These are phyloP conservation scores for Heritiera littoralis DNA, from an alignment of 345 rosid species.

Conservation along the genomic window DNA sequence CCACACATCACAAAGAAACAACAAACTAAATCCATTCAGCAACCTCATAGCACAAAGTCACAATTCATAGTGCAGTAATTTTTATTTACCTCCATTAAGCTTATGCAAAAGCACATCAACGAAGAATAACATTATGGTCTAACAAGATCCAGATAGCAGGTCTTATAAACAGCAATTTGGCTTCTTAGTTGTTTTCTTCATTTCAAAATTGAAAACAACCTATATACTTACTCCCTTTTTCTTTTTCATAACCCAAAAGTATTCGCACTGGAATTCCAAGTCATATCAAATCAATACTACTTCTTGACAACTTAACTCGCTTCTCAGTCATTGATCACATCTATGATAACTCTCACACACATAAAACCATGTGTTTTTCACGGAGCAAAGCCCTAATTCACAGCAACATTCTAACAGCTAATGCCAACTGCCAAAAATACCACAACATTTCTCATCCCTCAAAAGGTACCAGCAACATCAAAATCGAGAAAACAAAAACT, in stretches of 20 bases:
- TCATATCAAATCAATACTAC: background rate
- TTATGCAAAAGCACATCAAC: background rate
- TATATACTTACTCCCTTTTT: background rate
- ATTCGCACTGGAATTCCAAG: background rate
- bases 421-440: background rate
- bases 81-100: background rate
- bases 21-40: background rate
- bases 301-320: background rate
- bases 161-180: slow-evolving; percentile 5
- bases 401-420: background rate
- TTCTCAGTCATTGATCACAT: background rate
- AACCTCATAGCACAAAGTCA: background rate
- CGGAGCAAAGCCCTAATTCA: slow-evolving; percentile 1
- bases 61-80: background rate
- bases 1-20: background rate
- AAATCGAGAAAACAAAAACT: background rate
- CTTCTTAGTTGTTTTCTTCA: slow-evolving; percentile 1
- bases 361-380: background rate
- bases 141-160: background rate
- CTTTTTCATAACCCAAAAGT: background rate
- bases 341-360: background rate
- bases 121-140: background rate
- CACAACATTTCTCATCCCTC: background rate
- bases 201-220: background rate
- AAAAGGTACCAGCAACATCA: background rate